Evolutionary conservation across 2,329 filamentous ascomycete genomes (phyloP).

Genomic region (Bipolaris cookei): DNA sequence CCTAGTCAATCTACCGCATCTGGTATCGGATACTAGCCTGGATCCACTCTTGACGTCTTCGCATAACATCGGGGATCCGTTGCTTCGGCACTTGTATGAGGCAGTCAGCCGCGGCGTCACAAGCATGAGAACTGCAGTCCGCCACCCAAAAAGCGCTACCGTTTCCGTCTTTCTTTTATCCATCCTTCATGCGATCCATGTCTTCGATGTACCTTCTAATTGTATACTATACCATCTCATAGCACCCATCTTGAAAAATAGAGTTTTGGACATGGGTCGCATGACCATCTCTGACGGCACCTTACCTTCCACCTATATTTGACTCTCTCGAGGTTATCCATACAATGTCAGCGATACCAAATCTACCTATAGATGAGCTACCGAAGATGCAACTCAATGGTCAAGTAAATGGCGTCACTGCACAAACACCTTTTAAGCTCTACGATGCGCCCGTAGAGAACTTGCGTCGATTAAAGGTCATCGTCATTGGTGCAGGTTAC

Average conservation of each 20-base stretch:
- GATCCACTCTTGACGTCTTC: constrained; percentile 5
- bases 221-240: constrained; percentile 20
- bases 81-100: constrained; percentile 25
- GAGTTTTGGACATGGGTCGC: constrained; percentile 13
- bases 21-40: constrained; percentile 2
- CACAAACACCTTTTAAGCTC: constrained; percentile 35
- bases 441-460: constrained; percentile 53
- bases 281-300: not conserved
- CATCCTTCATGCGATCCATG: constrained; percentile 2
- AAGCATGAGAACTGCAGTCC: not conserved
- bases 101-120: not conserved
- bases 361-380: constrained; percentile 30
- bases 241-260: constrained; percentile 14
- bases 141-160: not conserved
- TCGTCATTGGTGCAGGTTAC: constrained; percentile 55
- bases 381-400: constrained; percentile 18
- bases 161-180: constrained; percentile 7
- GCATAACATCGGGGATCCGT: constrained; percentile 3
- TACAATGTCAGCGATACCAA: constrained; percentile 42
- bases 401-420: constrained; percentile 10
- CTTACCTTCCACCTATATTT: not conserved
- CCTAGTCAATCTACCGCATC: constrained; percentile 12
- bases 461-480: constrained; percentile 51
- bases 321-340: not conserved
- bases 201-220: constrained; percentile 5